Base-by-base conservation (phyloP, 148 eudicot species). In the Bassia scoparia region DNA sequence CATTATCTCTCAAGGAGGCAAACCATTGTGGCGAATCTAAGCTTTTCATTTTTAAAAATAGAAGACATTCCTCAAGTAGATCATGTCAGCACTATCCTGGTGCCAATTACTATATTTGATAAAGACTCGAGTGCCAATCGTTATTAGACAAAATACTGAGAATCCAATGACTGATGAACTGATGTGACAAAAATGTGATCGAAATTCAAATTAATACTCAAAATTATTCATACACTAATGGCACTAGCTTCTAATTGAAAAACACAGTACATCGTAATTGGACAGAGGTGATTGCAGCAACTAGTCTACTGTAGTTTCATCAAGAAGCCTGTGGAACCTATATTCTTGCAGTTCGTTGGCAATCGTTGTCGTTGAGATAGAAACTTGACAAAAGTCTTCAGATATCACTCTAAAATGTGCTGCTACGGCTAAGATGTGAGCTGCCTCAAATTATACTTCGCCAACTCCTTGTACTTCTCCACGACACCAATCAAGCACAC, bases 401-500 rank as follows among this genome's bases (percentile, higher is more conserved):
- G 23, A 6, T 56, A 31, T 56, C 61, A 5, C 8, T 6, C 46
- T 41, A 4, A 23, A 34, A 20, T 24, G 24, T 52, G 23, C 21
- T 52, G 56, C 56, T 15, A 16, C 23, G 53, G 31, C n/a, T 66
- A 23, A 0, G 53, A 14, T 66, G 92, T 84, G 61, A 94, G 92
- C 83, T 95, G 93, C 82, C 97, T 86, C 77, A 92, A 44, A 73
- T 91, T 95, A 85, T 79, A 95, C 80, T 95, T 92, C 20, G 94
- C 96, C 70, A 90, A 81, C 81, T 95, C 96, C 86, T 95, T 95
- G 94, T 88, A 95, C 85, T 90, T 95, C 78, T 88, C 92, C 48
- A 92, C 96, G 11, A 92, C 87, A 46, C 99, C 96, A 68, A 95
- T 80, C 87, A 90, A 83, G 88, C 99, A 92, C 26, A 92, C 87